phyloP scores from a whole-genome alignment of 306 rosid species.

The Cercis canadensis region DNA sequence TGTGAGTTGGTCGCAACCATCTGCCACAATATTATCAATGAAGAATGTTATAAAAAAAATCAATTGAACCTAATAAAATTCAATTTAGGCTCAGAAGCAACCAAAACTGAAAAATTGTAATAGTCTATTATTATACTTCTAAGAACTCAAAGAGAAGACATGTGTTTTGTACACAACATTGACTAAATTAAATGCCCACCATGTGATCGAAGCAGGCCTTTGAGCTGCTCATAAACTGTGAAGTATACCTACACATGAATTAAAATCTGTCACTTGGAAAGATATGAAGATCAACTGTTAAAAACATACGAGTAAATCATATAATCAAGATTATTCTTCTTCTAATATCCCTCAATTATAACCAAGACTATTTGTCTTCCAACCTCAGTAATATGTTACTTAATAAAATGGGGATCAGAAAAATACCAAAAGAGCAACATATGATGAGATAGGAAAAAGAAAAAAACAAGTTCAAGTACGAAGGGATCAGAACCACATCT shows the following conservation, averaged over 20 bases:
- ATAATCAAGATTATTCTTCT: neutral
- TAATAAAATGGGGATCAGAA: neutral
- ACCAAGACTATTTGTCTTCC: neutral
- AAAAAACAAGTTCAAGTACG: neutral
- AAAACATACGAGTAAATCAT: constrained; percentile 22
- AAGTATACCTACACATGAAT: constrained; percentile 82
- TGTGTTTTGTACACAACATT: constrained; percentile 9
- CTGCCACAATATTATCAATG: constrained; percentile 38
- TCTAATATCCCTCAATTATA: neutral
- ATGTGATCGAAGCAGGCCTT: constrained; percentile 67
- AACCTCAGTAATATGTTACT: constrained; percentile 10
- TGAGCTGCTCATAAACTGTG: constrained; percentile 84
- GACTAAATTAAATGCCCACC: constrained; percentile 51
- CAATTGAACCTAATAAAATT: constrained; percentile 17
- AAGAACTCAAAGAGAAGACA: constrained; percentile 24
- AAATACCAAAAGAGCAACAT: neutral
- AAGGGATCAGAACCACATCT: neutral
- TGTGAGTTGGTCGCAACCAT: constrained; percentile 60
- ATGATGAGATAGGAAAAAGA: neutral
- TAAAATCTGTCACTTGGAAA: constrained; percentile 38
- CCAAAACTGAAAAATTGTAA: neutral
- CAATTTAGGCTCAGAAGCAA: constrained; percentile 30
- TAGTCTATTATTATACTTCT: neutral
- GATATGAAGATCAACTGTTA: constrained; percentile 26
- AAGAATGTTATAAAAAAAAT: constrained; percentile 9